Percentiles rank a stretch among this genome's conserved stretches.
phyloP scores from a whole-genome alignment of 2,329 filamentous ascomycete species.

The Byssochlamys sp. region DNA sequence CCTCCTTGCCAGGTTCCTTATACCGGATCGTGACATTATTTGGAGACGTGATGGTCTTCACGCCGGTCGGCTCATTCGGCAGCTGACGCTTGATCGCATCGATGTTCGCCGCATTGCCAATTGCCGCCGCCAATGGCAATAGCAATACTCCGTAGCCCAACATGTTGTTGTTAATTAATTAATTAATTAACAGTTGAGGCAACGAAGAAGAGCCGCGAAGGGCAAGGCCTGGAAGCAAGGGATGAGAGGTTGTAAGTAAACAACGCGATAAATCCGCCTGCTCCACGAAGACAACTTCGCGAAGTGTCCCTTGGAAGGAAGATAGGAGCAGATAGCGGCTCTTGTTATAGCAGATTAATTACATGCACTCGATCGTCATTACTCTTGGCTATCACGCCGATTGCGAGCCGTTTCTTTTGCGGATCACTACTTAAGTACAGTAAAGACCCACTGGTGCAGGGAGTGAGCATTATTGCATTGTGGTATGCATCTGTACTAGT shows the following conservation, averaged over 20 bases:
- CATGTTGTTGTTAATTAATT: background rate
- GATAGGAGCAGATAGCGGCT: background rate
- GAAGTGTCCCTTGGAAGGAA: background rate
- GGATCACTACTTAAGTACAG: background rate
- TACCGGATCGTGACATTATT: conserved; percentile 47
- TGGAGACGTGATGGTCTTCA: conserved; percentile 30
- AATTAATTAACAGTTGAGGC: background rate
- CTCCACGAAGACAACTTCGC: background rate
- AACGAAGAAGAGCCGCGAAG: background rate
- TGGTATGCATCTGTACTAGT: background rate
- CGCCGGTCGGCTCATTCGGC: conserved; percentile 26
- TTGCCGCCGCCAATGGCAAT: conserved; percentile 1
- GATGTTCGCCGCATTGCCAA: conserved; percentile 7
- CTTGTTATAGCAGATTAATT: background rate
- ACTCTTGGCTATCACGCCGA: background rate
- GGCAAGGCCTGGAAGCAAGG: background rate
- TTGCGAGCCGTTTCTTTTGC: background rate
- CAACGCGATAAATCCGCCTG: conserved; percentile 5
- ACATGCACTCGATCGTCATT: background rate
- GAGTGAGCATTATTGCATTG: background rate
- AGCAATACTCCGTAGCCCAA: background rate
- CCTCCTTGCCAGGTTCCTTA: conserved; percentile 45
- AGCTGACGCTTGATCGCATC: conserved; percentile 22
- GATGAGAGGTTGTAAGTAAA: background rate
- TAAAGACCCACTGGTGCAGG: background rate